phyloP scores from a whole-genome alignment of 2,329 filamentous ascomycete species.

The Orbilia blumenaviensis region DNA sequence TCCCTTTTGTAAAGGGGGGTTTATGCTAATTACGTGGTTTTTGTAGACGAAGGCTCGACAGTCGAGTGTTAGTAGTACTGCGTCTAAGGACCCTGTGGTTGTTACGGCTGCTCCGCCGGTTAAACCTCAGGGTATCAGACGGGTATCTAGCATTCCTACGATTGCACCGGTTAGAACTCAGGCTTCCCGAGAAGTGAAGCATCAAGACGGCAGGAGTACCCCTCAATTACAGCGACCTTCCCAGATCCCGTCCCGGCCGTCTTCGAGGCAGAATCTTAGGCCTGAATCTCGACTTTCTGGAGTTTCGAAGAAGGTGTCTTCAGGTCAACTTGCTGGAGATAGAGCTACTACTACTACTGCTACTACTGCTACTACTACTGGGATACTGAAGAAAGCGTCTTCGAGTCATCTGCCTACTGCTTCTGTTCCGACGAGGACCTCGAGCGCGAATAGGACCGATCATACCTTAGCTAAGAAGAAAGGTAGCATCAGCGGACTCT shows the following conservation, averaged over 20 bases:
- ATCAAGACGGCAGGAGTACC: background rate
- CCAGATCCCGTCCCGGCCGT: background rate
- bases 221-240: conserved; percentile 29
- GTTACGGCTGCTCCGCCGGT: background rate
- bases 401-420: conserved; percentile 24
- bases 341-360: background rate
- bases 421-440: conserved; percentile 16
- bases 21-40: background rate
- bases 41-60: conserved; percentile 10
- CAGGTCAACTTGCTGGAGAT: conserved; percentile 5
- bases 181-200: conserved; percentile 14
- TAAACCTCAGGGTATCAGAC: conserved; percentile 13
- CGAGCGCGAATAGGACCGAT: conserved; percentile 43
- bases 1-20: background rate
- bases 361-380: background rate
- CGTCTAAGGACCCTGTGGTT: conserved; percentile 21
- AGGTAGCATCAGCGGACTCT: conserved; percentile 23
- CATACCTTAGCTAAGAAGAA: conserved; percentile 38
- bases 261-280: background rate
- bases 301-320: conserved; percentile 34
- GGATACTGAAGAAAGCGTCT: conserved; percentile 25
- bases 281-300: conserved; percentile 23
- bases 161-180: conserved; percentile 41
- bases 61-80: conserved; percentile 32
- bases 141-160: conserved; percentile 50